phyloP scores from a whole-genome alignment of 2,329 filamentous ascomycete genomes.

The Trichophyton benhamiae region DNA sequence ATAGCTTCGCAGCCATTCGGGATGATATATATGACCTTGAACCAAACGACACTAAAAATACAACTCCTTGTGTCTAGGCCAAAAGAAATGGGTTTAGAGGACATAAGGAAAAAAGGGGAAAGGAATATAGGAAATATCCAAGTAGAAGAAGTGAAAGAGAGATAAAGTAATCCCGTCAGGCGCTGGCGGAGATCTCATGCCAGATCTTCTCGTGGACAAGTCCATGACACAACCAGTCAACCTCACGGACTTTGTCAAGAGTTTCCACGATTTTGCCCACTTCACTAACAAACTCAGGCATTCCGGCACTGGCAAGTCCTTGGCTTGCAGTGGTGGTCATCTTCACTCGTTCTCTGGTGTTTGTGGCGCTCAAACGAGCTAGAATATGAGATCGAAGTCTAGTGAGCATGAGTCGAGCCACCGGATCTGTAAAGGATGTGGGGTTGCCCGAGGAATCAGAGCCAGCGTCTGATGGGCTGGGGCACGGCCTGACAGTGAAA shows the following conservation, averaged over 20 bases:
- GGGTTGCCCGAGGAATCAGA: conserved; percentile 16
- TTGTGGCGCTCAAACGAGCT: conserved; percentile 47
- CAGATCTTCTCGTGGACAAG: conserved; percentile 44
- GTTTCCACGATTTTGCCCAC: conserved; percentile 48
- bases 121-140: not conserved
- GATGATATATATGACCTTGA: not conserved
- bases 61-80: not conserved
- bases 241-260: conserved; percentile 44
- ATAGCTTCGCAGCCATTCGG: not conserved
- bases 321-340: conserved; percentile 48
- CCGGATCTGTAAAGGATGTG: conserved; percentile 46
- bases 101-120: not conserved
- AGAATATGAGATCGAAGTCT: conserved; percentile 45
- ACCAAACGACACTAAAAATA: not conserved
- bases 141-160: not conserved
- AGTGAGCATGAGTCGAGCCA: conserved; percentile 48
- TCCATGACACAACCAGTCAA: conserved; percentile 48
- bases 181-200: conserved; percentile 16
- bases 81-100: not conserved
- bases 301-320: conserved; percentile 45
- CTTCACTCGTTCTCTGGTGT: conserved; percentile 46
- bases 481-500: conserved; percentile 4
- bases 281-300: conserved; percentile 50
- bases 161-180: not conserved
- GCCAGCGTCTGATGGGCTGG: conserved; percentile 15